Evolutionary conservation across 2,329 filamentous ascomycete genomes (phyloP).

Genomic region (Juglanconis oblonga): DNA sequence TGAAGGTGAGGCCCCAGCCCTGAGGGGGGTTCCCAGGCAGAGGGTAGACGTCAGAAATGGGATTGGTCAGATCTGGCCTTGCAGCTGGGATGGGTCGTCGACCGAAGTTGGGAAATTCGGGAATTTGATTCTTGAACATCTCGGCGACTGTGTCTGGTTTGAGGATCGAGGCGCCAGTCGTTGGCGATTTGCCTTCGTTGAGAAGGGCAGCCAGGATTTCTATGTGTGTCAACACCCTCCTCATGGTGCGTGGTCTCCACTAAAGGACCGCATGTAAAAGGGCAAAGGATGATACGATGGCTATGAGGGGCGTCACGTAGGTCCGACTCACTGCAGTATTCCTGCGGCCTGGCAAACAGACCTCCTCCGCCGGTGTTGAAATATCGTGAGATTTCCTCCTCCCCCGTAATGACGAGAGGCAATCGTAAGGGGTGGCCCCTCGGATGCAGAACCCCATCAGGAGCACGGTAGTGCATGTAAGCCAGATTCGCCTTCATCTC

Average conservation of each 20-base stretch:
- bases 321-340: constrained; percentile 50
- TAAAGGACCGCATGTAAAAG: background rate
- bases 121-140: constrained; percentile 62
- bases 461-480: constrained; percentile 48
- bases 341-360: constrained; percentile 50
- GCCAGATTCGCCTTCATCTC: constrained; percentile 52
- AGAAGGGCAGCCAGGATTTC: constrained; percentile 57
- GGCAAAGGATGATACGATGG: too few species aligned
- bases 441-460: constrained; percentile 35
- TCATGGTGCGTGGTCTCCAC: background rate
- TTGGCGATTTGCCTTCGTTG: constrained; percentile 59
- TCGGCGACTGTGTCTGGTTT: constrained; percentile 51
- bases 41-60: constrained; percentile 45
- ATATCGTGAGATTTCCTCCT: constrained; percentile 35
- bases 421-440: constrained; percentile 45
- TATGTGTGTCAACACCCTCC: constrained; percentile 21
- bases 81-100: constrained; percentile 39
- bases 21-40: constrained; percentile 44
- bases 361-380: constrained; percentile 58
- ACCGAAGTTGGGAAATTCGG: constrained; percentile 46
- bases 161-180: constrained; percentile 50
- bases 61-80: constrained; percentile 44
- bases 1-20: constrained; percentile 59
- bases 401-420: constrained; percentile 35
- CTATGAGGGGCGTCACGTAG: too few species aligned